Conservation (phyloP, 1,284 basidiomycete species). For the Fistulina hepatica region DNA sequence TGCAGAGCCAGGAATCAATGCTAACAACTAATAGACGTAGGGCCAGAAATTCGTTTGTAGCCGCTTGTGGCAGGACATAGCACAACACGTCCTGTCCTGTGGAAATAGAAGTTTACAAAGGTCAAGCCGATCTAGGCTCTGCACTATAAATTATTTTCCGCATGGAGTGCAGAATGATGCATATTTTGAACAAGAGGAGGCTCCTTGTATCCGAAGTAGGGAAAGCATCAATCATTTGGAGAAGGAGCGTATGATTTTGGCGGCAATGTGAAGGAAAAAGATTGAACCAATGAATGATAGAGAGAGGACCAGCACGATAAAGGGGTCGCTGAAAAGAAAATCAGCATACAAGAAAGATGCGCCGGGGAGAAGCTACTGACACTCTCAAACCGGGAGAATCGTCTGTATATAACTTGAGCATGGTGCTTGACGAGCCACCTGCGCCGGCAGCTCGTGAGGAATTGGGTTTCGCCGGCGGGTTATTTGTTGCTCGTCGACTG, state of each 20-base stretch:
- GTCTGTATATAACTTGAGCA: conserved; percentile 97
- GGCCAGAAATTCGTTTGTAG: too few species aligned
- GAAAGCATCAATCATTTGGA: conserved; percentile 54
- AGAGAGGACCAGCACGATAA: conserved; percentile 94
- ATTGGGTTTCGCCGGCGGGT: conserved; percentile 67
- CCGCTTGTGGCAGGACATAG: too few species aligned
- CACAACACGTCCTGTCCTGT: too few species aligned
- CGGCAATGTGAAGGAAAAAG: conserved; percentile 97
- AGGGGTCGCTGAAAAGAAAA: conserved; percentile 68
- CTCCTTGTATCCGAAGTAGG: too few species aligned
- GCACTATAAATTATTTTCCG: too few species aligned
- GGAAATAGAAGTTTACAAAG: too few species aligned
- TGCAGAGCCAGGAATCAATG: too few species aligned
- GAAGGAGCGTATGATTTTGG: conserved; percentile 87
- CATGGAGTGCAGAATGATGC: too few species aligned
- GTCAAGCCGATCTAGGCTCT: too few species aligned
- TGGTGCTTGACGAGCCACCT: conserved; percentile 93
- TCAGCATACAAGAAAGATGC: background rate
- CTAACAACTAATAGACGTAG: too few species aligned
- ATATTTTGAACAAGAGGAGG: too few species aligned
- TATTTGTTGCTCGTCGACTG: too few species aligned
- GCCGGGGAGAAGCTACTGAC: conserved; percentile 41
- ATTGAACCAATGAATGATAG: conserved; percentile 98
- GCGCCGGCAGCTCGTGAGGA: conserved; percentile 89
- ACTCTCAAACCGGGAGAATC: conserved; percentile 95